Conservation (phyloP, 805 yeast species). For the Maudiozyma saulgeensis region DNA sequence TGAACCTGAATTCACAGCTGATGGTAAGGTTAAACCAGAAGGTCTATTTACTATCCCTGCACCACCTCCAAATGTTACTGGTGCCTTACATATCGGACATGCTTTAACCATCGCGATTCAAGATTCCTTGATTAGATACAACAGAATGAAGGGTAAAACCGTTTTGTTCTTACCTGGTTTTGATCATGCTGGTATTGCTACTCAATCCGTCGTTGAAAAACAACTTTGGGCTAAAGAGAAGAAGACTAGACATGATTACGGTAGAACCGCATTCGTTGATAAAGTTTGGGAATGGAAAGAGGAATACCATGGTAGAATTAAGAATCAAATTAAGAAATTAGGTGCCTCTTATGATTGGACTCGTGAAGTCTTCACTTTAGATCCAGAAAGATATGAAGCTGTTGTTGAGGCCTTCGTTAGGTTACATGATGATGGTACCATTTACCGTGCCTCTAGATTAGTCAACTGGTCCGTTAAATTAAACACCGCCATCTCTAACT, state of each 20-base stretch:
- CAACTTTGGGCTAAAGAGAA: constrained; percentile 81
- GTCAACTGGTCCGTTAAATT: constrained; percentile 95
- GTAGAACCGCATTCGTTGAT: constrained; percentile 80
- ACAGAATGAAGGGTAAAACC: constrained; percentile 96
- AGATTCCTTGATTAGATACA: constrained; percentile 83
- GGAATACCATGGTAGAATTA: constrained; percentile 78
- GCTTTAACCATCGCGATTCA: constrained; percentile 93
- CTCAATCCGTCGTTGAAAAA: constrained; percentile 97
- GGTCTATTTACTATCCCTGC: constrained; percentile 89
- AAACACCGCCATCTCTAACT: constrained; percentile 90
- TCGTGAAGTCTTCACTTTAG: constrained; percentile 88
- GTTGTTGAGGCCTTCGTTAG: constrained; percentile 87
- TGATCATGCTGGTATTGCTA: constrained; percentile 98
- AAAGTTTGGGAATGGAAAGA: constrained; percentile 99
- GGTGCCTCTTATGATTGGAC: constrained; percentile 98
- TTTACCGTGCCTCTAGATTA: constrained; percentile 86
- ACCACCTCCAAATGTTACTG: constrained; percentile 99
- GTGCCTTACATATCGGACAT: constrained; percentile 97
- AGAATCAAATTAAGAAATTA: constrained; percentile 69
- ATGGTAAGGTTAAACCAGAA: constrained; percentile 69
- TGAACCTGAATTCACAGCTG: constrained; percentile 70
- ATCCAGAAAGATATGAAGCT: constrained; percentile 65
- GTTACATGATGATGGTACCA: constrained; percentile 88
- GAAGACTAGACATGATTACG: constrained; percentile 88
- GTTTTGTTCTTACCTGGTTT: constrained; percentile 91